Conservation (phyloP, 768 basidiomycete species). For the Lanmaoa rubissima region DNA sequence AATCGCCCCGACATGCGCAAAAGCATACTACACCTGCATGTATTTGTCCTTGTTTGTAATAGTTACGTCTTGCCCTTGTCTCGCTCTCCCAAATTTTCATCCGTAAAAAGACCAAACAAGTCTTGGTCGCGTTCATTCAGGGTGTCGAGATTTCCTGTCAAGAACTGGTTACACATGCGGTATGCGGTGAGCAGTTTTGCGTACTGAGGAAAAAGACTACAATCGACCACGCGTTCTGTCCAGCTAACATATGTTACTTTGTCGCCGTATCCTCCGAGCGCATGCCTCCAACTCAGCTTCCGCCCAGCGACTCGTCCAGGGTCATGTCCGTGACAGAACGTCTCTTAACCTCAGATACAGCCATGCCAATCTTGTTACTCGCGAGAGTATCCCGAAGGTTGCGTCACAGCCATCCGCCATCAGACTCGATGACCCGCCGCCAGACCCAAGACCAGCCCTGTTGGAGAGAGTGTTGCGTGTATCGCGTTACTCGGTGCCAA, state of each 20-base stretch:
- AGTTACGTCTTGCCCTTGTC: background rate
- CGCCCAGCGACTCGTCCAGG: constrained; percentile 21
- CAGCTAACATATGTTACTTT: constrained; percentile 78
- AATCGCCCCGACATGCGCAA: too few relatives aligned
- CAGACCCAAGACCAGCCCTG: constrained; percentile 13
- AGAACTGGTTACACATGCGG: constrained; percentile 39
- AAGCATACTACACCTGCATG: background rate
- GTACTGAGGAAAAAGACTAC: background rate
- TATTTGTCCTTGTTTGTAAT: constrained; percentile 29
- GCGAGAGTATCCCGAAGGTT: constrained; percentile 12
- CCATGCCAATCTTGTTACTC: constrained; percentile 14
- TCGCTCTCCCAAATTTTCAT: constrained; percentile 28
- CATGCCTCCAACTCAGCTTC: constrained; percentile 35
- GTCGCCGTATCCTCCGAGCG: constrained; percentile 56
- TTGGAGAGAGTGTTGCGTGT: constrained; percentile 28
- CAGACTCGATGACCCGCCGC: background rate
- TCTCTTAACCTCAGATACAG: constrained; percentile 7
- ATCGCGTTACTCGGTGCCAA: constrained; percentile 29
- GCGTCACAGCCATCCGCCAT: background rate
- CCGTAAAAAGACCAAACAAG: constrained; percentile 1
- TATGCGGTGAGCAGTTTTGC: constrained; percentile 49
- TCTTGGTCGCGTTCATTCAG: constrained; percentile 27
- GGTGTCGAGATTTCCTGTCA: constrained; percentile 31
- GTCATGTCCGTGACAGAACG: constrained; percentile 17
- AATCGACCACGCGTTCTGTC: constrained; percentile 4